Base-by-base conservation (phyloP, 176 grass and related monocot species). In the Chrysopogon serrulatus region DNA sequence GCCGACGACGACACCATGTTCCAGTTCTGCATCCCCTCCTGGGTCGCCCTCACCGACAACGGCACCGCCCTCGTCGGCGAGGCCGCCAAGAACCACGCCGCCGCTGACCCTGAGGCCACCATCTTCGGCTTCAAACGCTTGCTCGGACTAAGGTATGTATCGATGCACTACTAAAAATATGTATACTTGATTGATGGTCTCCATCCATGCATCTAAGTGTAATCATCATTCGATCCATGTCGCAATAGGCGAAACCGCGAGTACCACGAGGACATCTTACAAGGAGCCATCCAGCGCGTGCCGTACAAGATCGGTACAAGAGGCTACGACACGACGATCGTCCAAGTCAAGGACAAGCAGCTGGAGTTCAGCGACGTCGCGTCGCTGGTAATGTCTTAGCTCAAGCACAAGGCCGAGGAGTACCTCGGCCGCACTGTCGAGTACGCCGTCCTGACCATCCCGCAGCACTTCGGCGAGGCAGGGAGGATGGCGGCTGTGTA, bases 1-100 rank as follows among this genome's bases (percentile, higher is more conserved):
- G 48, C 48, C 19, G 15, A 9, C 14, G 3, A 10, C 24, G 3
- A 34, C 3, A 6, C 61, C 6, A 37, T 78, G 76, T 78, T 78
- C 37, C 76, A 62, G 6, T 24, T 30, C 54, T 78, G 75, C 75
- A 78, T 78, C 75, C 75, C 75, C 15, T 59, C n/a, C n/a, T n/a
- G n/a, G n/a, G n/a, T n/a, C n/a, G n/a, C n/a, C n/a, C n/a, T n/a
- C n/a, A n/a, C n/a, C n/a, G n/a, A n/a, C n/a, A n/a, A n/a, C n/a
- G n/a, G n/a, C n/a, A n/a, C n/a, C n/a, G n/a, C n/a, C n/a, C n/a
- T n/a, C n/a, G n/a, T n/a, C n/a, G n/a, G n/a, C n/a, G n/a, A n/a
- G n/a, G n/a, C n/a, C n/a, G n/a, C n/a, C n/a, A n/a, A n/a, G n/a
- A n/a, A n/a, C n/a, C n/a, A n/a, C n/a, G n/a, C n/a, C n/a, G n/a